phyloP scores from a whole-genome alignment of 2,329 filamentous ascomycete genomes.

The Pestalotiopsis sp. region DNA sequence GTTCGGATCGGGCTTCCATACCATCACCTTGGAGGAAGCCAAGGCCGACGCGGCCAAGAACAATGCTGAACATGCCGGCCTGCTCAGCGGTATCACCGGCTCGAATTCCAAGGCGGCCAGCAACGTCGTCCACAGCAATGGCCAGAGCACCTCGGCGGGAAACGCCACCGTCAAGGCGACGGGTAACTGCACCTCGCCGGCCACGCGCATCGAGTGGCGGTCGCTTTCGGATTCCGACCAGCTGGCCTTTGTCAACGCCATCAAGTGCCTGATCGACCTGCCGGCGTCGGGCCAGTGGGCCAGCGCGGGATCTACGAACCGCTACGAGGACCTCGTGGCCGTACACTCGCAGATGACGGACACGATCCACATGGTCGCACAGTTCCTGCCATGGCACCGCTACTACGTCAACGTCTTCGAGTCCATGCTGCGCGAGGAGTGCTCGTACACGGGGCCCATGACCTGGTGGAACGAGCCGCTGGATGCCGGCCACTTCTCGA shows the following conservation, averaged over 20 bases:
- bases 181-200: conserved; percentile 25
- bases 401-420: conserved; percentile 37
- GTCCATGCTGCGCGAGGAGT: conserved; percentile 37
- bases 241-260: conserved; percentile 30
- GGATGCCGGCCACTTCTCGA: conserved; percentile 31
- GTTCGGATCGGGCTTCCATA: conserved; percentile 28
- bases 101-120: conserved; percentile 16
- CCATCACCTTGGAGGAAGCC: conserved; percentile 26
- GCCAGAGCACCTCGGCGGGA: conserved; percentile 11
- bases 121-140: conserved; percentile 8
- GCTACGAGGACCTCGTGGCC: conserved; percentile 39
- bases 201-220: conserved; percentile 31
- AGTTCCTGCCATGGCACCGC: conserved; percentile 41
- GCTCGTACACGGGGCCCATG: conserved; percentile 34
- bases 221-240: conserved; percentile 29
- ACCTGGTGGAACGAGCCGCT: conserved; percentile 42
- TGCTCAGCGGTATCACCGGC: neutral
- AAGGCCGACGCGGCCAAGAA: conserved; percentile 19
- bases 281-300: conserved; percentile 27
- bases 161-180: conserved; percentile 10
- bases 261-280: conserved; percentile 33
- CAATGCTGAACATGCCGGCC: conserved; percentile 5
- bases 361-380: conserved; percentile 31
- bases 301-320: conserved; percentile 25
- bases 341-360: conserved; percentile 35